Evolutionary conservation across 306 rosid genomes (phyloP).

Genomic region (Prunus padus): DNA sequence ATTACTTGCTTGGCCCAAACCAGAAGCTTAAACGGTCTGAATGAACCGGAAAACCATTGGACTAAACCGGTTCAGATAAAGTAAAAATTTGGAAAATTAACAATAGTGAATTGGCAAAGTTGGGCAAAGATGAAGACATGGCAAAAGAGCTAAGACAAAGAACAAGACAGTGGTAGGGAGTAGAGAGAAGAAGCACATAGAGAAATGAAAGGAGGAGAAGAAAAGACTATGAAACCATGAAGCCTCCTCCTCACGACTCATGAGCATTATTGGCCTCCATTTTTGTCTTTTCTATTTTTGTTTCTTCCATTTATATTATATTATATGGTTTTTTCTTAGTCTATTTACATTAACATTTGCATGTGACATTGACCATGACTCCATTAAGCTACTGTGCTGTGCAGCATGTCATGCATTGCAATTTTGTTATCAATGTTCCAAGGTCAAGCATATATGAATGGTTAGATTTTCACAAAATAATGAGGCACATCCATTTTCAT

Average conservation of each 20-base stretch:
- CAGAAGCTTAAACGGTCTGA: background rate
- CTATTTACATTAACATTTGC: background rate
- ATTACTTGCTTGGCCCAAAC: background rate
- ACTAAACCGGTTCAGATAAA: background rate
- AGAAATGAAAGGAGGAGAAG: conserved; percentile 1
- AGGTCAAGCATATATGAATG: background rate
- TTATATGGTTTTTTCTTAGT: background rate
- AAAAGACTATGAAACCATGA: background rate
- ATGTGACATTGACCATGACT: conserved; percentile 1
- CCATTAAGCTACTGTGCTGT: too few species aligned
- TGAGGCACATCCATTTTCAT: too few species aligned
- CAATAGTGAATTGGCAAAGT: background rate
- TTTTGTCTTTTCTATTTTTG: background rate
- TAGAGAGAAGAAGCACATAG: background rate
- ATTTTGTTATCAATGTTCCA: background rate
- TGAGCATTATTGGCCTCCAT: background rate
- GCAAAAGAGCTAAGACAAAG: background rate
- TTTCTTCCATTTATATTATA: background rate
- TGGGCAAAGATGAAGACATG: background rate
- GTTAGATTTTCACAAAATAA: background rate
- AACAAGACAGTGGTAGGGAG: background rate
- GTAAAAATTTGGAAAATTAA: background rate
- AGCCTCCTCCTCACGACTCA: background rate
- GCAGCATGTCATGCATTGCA: background rate
- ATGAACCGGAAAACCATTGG: background rate